A percentile compares a stretch with the other conserved stretches of the same genome.
These are phyloP conservation scores for Oryza rufipogon DNA, from an alignment of 176 grass and related monocot species.

Conservation along the genomic window DNA sequence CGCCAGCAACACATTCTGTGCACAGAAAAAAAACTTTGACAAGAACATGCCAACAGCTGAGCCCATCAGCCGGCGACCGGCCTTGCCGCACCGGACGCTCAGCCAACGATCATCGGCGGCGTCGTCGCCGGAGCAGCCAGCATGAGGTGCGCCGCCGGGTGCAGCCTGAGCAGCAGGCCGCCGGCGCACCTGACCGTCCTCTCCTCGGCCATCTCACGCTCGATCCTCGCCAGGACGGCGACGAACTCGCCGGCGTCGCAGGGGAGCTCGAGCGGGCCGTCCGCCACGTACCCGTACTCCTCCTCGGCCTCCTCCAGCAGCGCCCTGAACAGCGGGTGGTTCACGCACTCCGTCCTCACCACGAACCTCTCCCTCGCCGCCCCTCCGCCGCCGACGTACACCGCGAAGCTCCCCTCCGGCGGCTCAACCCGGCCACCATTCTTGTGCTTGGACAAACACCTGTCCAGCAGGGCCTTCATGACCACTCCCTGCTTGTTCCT, in stretches of 20 bases:
- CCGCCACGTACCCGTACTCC: conserved; percentile 37
- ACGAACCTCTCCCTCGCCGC: conserved; percentile 50
- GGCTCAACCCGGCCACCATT: neutral
- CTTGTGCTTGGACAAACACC: conserved; percentile 39
- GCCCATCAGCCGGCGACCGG: no score
- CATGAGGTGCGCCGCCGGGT: conserved; percentile 11
- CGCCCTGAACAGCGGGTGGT: conserved; percentile 59
- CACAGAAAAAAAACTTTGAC: neutral
- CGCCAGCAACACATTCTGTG: neutral
- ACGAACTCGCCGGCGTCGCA: conserved; percentile 44
- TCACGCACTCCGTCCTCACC: conserved; percentile 54
- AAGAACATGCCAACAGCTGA: neutral
- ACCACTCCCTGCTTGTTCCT: conserved; percentile 28
- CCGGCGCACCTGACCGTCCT: conserved; percentile 24
- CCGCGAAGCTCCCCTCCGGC: conserved; percentile 45
- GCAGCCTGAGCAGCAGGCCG: conserved; percentile 22
- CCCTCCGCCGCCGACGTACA: conserved; percentile 51
- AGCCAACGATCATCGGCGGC: neutral
- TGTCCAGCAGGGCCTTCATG: conserved; percentile 51
- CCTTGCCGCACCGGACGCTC: no score
- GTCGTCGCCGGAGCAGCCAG: neutral
- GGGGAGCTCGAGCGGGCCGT: conserved; percentile 58
- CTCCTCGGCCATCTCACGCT: conserved; percentile 38
- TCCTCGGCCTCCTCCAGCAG: conserved; percentile 64
- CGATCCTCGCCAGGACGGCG: conserved; percentile 41